Evolutionary conservation across 225 moss, liverwort and hornwort genomes (phyloP).

Genomic region (Bryoerythrophyllum caledonicum): DNA sequence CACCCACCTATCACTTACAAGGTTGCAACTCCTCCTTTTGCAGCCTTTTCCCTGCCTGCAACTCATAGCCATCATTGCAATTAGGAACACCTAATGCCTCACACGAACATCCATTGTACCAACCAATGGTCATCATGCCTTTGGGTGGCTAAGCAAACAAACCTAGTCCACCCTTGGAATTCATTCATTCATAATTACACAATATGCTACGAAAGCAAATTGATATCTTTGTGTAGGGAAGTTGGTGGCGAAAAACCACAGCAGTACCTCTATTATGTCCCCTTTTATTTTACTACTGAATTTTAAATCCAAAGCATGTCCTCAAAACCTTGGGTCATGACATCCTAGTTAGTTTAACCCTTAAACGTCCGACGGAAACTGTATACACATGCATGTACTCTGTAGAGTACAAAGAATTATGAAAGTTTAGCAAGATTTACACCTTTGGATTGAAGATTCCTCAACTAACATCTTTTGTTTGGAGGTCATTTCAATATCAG

Average conservation of each 20-base stretch:
- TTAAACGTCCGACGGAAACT: no score
- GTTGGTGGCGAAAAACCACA: not conserved
- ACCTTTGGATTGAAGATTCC: no score
- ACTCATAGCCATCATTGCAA: conserved; percentile 6
- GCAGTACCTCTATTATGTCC: no score
- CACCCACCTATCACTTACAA: not conserved
- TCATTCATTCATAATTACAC: not conserved
- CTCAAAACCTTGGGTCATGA: no score
- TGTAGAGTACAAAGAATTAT: no score
- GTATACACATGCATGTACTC: no score
- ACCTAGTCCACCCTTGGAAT: not conserved
- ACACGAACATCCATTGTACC: not conserved
- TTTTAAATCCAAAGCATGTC: no score
- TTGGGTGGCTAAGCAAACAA: not conserved
- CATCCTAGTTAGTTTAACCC: no score
- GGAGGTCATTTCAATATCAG: no score
- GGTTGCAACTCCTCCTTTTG: not conserved
- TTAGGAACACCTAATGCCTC: not conserved
- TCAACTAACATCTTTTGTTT: no score
- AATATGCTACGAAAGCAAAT: not conserved
- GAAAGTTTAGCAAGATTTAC: no score
- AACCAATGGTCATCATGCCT: conserved; percentile 13
- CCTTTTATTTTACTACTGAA: no score
- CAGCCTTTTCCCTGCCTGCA: not conserved
- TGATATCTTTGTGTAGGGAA: not conserved